phyloP scores from a whole-genome alignment of 2,329 filamentous ascomycete species.

The Zymoseptoria brevis region DNA sequence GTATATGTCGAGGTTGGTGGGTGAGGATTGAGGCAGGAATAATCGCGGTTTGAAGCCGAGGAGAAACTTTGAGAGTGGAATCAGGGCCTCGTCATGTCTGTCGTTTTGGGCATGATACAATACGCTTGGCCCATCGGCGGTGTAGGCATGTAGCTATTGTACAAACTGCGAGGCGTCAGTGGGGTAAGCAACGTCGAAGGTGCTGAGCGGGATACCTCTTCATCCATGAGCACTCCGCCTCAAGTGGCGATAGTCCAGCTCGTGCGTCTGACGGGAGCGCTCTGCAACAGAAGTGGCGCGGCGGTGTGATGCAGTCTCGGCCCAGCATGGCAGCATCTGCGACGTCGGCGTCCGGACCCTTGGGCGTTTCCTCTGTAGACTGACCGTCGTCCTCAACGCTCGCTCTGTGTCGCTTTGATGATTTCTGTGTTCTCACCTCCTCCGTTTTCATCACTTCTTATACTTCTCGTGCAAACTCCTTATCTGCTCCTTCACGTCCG shows the following conservation, averaged over 20 bases:
- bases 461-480: conserved; percentile 26
- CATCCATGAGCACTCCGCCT: neutral
- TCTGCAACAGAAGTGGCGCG: too few species aligned
- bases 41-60: neutral
- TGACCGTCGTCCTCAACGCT: too few species aligned
- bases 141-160: neutral
- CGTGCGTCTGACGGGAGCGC: too few species aligned
- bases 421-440: conserved; percentile 1
- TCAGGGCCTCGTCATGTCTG: neutral
- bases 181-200: neutral
- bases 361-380: too few species aligned
- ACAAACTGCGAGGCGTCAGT: neutral
- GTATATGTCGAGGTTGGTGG: neutral
- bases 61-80: neutral
- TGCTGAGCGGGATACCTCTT: neutral
- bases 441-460: conserved; percentile 10
- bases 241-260: neutral
- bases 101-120: neutral
- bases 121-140: neutral
- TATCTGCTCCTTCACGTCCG: conserved; percentile 39
- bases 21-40: neutral
- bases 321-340: too few species aligned
- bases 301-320: too few species aligned
- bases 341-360: too few species aligned
- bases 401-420: too few species aligned